Evolutionary conservation across 1,284 basidiomycete species (phyloP), one percentile per base, ranked within the genome.

Genomic region (Caloboletus inedulis): DNA sequence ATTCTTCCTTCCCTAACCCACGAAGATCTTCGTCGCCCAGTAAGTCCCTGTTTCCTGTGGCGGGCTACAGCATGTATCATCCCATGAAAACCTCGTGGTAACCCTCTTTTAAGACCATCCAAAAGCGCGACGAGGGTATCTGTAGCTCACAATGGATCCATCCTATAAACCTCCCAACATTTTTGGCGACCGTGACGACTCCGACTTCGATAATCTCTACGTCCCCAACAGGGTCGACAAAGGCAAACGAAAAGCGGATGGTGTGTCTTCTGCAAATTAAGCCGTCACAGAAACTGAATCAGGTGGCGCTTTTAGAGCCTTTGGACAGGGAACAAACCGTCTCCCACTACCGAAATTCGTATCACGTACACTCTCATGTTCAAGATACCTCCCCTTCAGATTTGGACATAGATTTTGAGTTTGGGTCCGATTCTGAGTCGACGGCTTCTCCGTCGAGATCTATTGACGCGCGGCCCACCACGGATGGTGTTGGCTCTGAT

Each of bases 201-300:
- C 27, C 27, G 29, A 48, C 7, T 21, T 37, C 10, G 16, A 40
- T n/a, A n/a, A n/a, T n/a, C 30, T 29, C 13, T 37, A 52, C 27
- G 10, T 35, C 43, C 23, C 57, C 16, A 49, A 19, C 2, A 53
- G 30, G 13, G 3, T 54, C 9, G 63, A 64, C 36, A 65, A 67
- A 40, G 65, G 60, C 4, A 64, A 65, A 35, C 44, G n/a, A 53
- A 64, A 49, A 31, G 63, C 57, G 0, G 35, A 59, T 25, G 64
- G 65, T 56, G 14, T n/a, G 49, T 39, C 8, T 47, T 2, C 7
- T 37, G 6, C 12, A 3, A 7, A 29, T 31, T 0, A 23, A 13
- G 18, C 2, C 5, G 4, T 27, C n/a, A 8, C 29, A 29, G 3
- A 27, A 5, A 25, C 47, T 43, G 13, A 59, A 6, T 2, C 9